Evolutionary conservation across 257 asterid species (phyloP).

Genomic region (Ilex aquifolium): DNA sequence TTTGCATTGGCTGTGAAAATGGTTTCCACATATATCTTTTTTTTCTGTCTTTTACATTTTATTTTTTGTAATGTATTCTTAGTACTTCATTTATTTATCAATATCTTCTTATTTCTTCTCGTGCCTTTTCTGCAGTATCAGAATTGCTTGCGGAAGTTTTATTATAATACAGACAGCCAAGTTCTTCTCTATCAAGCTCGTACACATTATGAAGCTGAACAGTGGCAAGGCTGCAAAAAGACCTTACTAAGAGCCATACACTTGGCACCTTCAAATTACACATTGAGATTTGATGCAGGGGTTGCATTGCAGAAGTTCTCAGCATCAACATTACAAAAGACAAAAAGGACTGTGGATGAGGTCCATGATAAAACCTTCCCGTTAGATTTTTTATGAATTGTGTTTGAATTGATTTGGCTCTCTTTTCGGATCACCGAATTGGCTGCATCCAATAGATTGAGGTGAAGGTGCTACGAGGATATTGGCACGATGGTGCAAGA

Average conservation of each 20-base stretch:
- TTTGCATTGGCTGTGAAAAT: conserved; percentile 91
- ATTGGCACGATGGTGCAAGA: no score
- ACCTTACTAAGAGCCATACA: conserved; percentile 92
- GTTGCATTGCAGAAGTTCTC: conserved; percentile 96
- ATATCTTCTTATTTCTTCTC: not conserved
- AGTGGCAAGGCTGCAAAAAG: conserved; percentile 98
- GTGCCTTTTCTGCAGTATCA: conserved; percentile 62
- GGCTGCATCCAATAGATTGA: no score
- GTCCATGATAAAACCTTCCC: conserved; percentile 18
- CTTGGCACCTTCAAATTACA: conserved; percentile 92
- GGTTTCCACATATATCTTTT: conserved; percentile 28
- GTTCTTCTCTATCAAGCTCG: conserved; percentile 96
- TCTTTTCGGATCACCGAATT: no score
- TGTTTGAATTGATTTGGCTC: not conserved
- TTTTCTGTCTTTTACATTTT: not conserved
- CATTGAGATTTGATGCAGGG: conserved; percentile 84
- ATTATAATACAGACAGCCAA: conserved; percentile 81
- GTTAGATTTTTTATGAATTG: not conserved
- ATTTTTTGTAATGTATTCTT: no score
- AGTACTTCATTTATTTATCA: not conserved
- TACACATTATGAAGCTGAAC: conserved; percentile 98
- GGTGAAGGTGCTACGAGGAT: no score
- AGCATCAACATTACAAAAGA: conserved; percentile 91
- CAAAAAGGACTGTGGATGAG: conserved; percentile 89
- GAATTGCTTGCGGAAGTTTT: conserved; percentile 90